phyloP scores from a whole-genome alignment of 1,139 yeast species.

The Suhomyces anneliseae region DNA sequence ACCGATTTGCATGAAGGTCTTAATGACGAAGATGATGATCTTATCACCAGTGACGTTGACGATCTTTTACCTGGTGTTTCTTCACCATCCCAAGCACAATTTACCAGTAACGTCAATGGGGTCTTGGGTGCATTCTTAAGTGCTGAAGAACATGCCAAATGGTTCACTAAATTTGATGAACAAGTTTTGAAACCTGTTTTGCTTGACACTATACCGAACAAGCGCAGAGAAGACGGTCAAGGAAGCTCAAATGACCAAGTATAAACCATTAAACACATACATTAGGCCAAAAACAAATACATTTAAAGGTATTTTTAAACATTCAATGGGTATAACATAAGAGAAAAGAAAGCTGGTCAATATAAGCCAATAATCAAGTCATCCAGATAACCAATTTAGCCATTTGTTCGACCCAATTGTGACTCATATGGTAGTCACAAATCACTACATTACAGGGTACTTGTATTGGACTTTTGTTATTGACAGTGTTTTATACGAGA shows the following conservation, averaged over 20 bases:
- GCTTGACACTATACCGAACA: conserved; percentile 53
- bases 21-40: conserved; percentile 35
- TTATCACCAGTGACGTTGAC: conserved; percentile 40
- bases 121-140: conserved; percentile 46
- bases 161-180: conserved; percentile 94
- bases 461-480: no score
- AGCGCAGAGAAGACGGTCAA: conserved; percentile 11
- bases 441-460: no score
- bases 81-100: conserved; percentile 1
- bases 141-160: conserved; percentile 77
- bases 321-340: no score
- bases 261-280: neutral
- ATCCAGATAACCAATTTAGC: no score
- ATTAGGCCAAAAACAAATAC: neutral
- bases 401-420: no score
- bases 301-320: neutral
- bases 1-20: conserved; percentile 10
- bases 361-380: no score
- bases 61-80: conserved; percentile 29
- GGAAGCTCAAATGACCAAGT: conserved; percentile 4
- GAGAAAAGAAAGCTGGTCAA: no score
- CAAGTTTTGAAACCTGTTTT: conserved; percentile 94
- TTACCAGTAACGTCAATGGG: conserved; percentile 21
- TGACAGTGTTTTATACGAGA: no score
- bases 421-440: no score